These are phyloP conservation scores for Colletotrichum lentis DNA, from an alignment of 2,329 filamentous ascomycete species.

Conservation along the genomic window DNA sequence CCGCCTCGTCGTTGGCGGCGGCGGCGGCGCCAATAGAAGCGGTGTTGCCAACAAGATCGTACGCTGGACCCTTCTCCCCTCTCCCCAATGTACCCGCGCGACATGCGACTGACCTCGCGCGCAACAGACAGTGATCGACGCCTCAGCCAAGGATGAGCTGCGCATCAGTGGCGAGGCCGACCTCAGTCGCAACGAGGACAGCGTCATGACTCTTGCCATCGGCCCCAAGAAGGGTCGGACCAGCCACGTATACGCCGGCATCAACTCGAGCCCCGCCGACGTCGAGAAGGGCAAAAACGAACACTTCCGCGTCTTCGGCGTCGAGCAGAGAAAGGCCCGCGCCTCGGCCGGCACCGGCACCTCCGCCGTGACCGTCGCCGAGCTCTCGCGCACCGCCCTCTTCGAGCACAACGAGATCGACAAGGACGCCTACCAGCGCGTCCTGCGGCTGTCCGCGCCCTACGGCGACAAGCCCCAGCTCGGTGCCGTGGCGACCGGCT, in stretches of 20 bases:
- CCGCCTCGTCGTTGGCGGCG: slow-evolving; percentile 83
- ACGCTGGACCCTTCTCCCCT: slow-evolving; percentile 46
- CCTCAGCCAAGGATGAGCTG: slow-evolving; percentile 69
- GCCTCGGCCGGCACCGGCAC: slow-evolving; percentile 44
- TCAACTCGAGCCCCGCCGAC: slow-evolving; percentile 81
- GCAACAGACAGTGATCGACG: slow-evolving; percentile 73
- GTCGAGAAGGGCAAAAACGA: slow-evolving; percentile 80
- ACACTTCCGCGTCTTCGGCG: slow-evolving; percentile 80
- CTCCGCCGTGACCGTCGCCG: slow-evolving; percentile 54
- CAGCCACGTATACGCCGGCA: slow-evolving; percentile 74
- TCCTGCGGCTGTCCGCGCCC: slow-evolving; percentile 63
- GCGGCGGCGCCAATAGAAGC: slow-evolving; percentile 81
- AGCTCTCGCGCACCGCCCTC: slow-evolving; percentile 61
- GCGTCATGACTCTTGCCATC: slow-evolving; percentile 81
- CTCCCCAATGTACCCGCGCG: background rate
- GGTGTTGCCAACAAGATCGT: slow-evolving; percentile 90
- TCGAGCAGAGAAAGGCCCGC: slow-evolving; percentile 55
- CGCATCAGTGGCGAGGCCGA: slow-evolving; percentile 75
- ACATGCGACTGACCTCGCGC: slow-evolving; percentile 29
- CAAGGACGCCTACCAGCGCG: slow-evolving; percentile 65
- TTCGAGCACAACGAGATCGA: slow-evolving; percentile 61
- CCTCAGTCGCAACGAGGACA: slow-evolving; percentile 86
- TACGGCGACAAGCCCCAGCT: slow-evolving; percentile 60
- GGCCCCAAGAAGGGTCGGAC: slow-evolving; percentile 58
- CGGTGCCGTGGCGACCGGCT: slow-evolving; percentile 79